phyloP scores from a whole-genome alignment of 108 stramenopile species.

The Nitzschia sp. region DNA sequence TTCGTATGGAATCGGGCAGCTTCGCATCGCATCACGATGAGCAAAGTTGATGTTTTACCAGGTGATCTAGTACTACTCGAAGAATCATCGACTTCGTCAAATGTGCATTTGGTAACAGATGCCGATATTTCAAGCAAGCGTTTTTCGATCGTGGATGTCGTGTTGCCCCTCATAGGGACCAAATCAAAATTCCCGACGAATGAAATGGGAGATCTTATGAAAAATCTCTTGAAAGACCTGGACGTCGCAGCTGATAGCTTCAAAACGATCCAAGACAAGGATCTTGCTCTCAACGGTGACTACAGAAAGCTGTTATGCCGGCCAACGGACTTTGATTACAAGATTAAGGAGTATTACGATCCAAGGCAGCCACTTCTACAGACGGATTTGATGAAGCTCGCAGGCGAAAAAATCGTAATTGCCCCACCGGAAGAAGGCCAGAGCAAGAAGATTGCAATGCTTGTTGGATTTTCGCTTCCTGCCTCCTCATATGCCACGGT shows the following conservation, averaged over 20 bases:
- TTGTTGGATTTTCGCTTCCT: conserved; percentile 84
- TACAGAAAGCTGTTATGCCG: conserved; percentile 81
- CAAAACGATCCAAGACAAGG: conserved; percentile 48
- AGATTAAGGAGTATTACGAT: conserved; percentile 69
- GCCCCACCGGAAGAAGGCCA: conserved; percentile 10
- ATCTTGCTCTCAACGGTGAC: conserved; percentile 57
- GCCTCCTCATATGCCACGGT: conserved; percentile 92
- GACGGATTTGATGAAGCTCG: conserved; percentile 81
- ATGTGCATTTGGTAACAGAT: conserved; percentile 50
- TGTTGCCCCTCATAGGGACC: conserved; percentile 80
- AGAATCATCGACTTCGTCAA: conserved; percentile 51
- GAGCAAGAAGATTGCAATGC: conserved; percentile 60
- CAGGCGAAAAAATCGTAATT: conserved; percentile 34
- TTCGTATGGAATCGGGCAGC: conserved; percentile 63
- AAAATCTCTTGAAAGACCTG: conserved; percentile 53
- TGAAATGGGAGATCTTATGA: conserved; percentile 44
- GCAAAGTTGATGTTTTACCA: conserved; percentile 38
- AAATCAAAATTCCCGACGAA: conserved; percentile 68
- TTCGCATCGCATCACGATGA: conserved; percentile 48
- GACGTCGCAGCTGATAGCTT: conserved; percentile 48
- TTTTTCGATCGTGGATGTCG: conserved; percentile 78
- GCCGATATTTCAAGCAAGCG: conserved; percentile 55
- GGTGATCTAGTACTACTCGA: conserved; percentile 75
- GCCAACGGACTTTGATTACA: conserved; percentile 66
- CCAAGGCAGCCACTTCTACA: conserved; percentile 75